These are phyloP conservation scores for Vitellaria paradoxa DNA, from an alignment of 179 eudicot species.

Conservation along the genomic window DNA sequence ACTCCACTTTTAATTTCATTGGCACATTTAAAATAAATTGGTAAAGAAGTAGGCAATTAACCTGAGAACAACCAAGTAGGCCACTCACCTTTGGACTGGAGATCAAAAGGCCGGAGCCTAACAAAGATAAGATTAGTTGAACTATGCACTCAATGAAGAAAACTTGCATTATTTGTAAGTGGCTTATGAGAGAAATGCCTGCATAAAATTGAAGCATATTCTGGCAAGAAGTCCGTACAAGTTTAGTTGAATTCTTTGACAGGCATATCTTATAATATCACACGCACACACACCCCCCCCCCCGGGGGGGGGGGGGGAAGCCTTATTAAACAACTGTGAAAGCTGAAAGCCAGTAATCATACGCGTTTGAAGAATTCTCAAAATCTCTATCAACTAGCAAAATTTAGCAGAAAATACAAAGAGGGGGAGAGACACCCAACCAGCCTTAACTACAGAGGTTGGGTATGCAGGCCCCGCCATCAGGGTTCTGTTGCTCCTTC, in stretches of 20 bases:
- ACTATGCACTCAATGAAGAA: not conserved
- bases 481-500: conserved; percentile 59
- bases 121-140: not conserved
- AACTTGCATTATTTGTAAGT: no score
- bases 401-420: conserved; percentile 1
- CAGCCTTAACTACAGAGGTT: conserved; percentile 49
- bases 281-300: no score
- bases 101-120: not conserved
- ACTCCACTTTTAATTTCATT: no score
- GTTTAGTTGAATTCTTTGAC: no score
- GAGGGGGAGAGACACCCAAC: not conserved
- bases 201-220: no score
- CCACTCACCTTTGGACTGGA: no score
- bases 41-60: not conserved
- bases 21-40: no score
- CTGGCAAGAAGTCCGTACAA: no score
- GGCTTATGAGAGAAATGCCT: no score
- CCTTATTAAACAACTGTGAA: not conserved
- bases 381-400: not conserved
- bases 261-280: not conserved
- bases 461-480: conserved; percentile 58
- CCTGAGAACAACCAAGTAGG: not conserved
- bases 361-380: conserved; percentile 1
- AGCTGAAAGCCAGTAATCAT: not conserved
- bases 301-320: not conserved